Percentiles rank a stretch among this genome's conserved stretches.
phyloP scores from a whole-genome alignment of 2,329 filamentous ascomycete genomes.

The Aspergillus sp. region DNA sequence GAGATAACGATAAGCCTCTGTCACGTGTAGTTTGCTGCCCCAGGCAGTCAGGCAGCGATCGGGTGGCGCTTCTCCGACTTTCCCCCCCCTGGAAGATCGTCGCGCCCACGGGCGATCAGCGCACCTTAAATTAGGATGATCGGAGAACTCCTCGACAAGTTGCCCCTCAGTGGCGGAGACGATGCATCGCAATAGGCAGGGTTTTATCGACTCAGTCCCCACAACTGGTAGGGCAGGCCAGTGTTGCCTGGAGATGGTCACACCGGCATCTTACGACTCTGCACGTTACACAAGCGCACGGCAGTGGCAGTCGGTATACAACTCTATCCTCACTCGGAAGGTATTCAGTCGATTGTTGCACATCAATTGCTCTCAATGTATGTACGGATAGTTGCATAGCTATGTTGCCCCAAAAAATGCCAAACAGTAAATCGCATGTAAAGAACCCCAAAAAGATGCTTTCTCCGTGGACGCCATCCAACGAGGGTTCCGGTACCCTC shows the following conservation, averaged over 20 bases:
- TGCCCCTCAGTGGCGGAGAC: not conserved
- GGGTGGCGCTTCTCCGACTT: not conserved
- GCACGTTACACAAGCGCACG: not conserved
- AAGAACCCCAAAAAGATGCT: not conserved
- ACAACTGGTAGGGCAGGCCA: no score
- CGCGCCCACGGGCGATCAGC: not conserved
- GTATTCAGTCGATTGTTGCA: not conserved
- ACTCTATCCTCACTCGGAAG: not conserved
- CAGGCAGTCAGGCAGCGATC: not conserved
- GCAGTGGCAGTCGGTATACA: not conserved
- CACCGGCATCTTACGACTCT: not conserved
- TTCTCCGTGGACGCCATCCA: not conserved
- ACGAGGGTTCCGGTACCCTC: not conserved
- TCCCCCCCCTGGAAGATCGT: not conserved
- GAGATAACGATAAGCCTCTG: constrained; percentile 20
- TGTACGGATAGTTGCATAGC: not conserved
- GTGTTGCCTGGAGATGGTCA: not conserved
- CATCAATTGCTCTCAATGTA: not conserved
- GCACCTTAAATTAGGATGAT: not conserved
- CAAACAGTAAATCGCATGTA: not conserved
- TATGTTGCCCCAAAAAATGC: not conserved
- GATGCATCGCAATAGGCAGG: not conserved
- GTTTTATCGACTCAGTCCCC: not conserved
- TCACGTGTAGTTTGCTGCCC: not conserved
- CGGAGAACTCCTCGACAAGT: not conserved